Evolutionary conservation across 768 basidiomycete genomes (phyloP).

Genomic region (Astraeus odoratus): DNA sequence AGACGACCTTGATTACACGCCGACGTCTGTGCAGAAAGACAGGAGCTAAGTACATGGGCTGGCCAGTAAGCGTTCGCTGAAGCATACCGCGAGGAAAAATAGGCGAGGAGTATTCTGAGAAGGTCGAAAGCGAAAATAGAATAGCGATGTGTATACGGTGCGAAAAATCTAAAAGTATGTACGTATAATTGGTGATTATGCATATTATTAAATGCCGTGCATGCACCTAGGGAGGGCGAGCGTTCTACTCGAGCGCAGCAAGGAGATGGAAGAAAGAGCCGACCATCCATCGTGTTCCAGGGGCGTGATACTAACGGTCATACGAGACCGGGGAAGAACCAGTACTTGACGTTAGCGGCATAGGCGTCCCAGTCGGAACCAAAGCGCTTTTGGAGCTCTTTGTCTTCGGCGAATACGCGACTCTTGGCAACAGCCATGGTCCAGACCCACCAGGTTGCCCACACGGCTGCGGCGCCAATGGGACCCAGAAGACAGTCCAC

Average conservation of each 20-base stretch:
- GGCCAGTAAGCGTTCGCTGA: not conserved
- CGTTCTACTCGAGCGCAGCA: too few species aligned
- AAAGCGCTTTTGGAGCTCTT: conserved; percentile 40
- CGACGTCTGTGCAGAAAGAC: not conserved
- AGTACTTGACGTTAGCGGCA: conserved; percentile 36
- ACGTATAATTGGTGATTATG: not conserved
- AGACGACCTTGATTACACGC: not conserved
- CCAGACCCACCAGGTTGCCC: conserved; percentile 45
- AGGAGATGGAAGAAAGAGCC: not conserved
- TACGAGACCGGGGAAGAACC: conserved; percentile 44
- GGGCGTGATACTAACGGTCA: conserved; percentile 16
- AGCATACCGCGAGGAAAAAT: not conserved
- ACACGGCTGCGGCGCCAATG: conserved; percentile 27
- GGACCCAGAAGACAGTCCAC: conserved; percentile 32
- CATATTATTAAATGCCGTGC: not conserved
- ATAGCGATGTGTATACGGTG: not conserved
- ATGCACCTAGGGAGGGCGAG: not conserved
- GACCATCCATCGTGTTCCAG: not conserved
- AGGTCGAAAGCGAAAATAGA: not conserved
- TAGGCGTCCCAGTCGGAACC: conserved; percentile 43
- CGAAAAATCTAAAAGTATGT: not conserved
- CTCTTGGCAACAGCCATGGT: conserved; percentile 41
- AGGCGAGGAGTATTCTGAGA: not conserved
- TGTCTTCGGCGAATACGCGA: conserved; percentile 45
- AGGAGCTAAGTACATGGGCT: not conserved